A percentile compares a stretch with the other conserved stretches of the same genome.
Evolutionary conservation across 2,329 filamentous ascomycete species (phyloP).

Genomic region (Diaporthe helianthi): DNA sequence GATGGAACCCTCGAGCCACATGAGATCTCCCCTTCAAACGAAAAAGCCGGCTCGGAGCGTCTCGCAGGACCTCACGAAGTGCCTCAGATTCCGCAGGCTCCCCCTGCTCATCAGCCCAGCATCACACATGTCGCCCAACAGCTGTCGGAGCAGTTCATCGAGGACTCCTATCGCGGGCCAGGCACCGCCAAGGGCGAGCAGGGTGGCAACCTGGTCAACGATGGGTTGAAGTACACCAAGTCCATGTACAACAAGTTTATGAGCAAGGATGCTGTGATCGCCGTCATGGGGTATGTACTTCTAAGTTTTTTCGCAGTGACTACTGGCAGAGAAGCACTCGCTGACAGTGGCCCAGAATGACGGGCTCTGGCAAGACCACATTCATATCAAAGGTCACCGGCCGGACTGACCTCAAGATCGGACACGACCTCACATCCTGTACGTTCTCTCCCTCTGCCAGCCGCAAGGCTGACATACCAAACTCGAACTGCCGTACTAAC

Average conservation of each 20-base stretch:
- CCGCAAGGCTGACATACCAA: neutral
- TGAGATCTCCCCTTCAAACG: neutral
- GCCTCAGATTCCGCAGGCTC: constrained; percentile 9
- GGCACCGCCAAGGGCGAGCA: neutral
- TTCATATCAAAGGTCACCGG: constrained; percentile 47
- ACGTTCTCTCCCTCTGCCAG: neutral
- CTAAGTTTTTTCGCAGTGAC: too few species aligned
- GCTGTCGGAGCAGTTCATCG: neutral
- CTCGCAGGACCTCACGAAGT: constrained; percentile 29
- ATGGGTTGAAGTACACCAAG: constrained; percentile 31
- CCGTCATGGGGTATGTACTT: constrained; percentile 38
- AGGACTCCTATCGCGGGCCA: neutral
- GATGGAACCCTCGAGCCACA: neutral
- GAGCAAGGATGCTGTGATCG: constrained; percentile 37
- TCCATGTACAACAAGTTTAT: constrained; percentile 29
- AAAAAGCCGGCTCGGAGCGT: neutral
- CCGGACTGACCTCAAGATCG: constrained; percentile 42
- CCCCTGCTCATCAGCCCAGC: neutral
- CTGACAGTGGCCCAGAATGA: constrained; percentile 40
- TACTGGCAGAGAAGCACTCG: accelerated
- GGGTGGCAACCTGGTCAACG: constrained; percentile 9
- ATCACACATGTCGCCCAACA: neutral
- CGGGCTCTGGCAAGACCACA: constrained; percentile 47
- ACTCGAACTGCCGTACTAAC: neutral
- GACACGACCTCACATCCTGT: constrained; percentile 45